These are phyloP conservation scores for Botrytis paeoniae DNA, from an alignment of 2,329 filamentous ascomycete species.

Conservation along the genomic window DNA sequence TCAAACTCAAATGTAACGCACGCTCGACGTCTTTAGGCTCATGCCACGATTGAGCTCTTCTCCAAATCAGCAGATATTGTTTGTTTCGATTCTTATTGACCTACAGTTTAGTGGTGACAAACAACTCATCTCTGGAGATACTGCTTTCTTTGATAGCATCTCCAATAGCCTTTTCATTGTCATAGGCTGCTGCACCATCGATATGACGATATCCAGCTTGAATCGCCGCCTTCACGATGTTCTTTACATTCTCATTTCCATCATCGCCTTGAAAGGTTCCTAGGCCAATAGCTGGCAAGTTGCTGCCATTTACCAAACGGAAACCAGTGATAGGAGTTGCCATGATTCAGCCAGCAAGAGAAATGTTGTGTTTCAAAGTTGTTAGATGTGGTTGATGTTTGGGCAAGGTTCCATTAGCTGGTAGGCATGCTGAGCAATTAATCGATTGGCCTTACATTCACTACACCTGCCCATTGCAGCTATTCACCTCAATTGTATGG, in stretches of 20 bases:
- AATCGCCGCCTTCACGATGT: not conserved
- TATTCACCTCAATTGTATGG: not conserved
- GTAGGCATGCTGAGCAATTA: not conserved
- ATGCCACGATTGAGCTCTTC: slow-evolving; percentile 9
- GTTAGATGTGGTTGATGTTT: not conserved
- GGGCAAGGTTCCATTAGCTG: not conserved
- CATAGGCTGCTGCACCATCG: slow-evolving; percentile 9
- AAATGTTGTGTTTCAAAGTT: not conserved
- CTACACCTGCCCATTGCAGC: not conserved
- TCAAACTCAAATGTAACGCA: not conserved
- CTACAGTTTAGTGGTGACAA: slow-evolving; percentile 32
- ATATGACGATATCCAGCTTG: slow-evolving; percentile 14
- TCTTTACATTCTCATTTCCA: not conserved
- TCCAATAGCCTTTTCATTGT: slow-evolving; percentile 35
- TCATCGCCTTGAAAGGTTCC: slow-evolving; percentile 13
- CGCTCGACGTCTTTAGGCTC: slow-evolving; percentile 2
- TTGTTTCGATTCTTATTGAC: too few relatives aligned
- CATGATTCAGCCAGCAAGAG: not conserved
- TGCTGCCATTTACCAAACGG: not conserved
- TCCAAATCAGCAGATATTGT: not conserved
- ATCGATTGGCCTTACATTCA: not conserved
- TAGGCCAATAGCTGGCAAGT: not conserved
- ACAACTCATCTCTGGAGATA: slow-evolving; percentile 41
- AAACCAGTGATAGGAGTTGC: not conserved
- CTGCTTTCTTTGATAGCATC: slow-evolving; percentile 40